Base-by-base conservation (phyloP, 1,284 basidiomycete genomes). In the Ustilago esculenta region DNA sequence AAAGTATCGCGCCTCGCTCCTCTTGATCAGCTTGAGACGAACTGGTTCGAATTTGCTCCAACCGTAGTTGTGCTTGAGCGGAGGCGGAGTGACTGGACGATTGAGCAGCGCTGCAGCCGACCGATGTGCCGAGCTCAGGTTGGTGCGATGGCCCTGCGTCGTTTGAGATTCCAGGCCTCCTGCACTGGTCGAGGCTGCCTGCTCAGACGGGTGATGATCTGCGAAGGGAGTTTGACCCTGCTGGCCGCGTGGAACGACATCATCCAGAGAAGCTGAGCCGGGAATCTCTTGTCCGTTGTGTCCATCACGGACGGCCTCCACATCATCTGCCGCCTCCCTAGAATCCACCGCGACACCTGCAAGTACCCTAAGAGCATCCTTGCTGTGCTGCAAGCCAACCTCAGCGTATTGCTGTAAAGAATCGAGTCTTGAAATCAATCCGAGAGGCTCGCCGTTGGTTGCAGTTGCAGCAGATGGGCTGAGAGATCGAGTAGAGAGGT, bases 1-100 rank as follows among this genome's bases (percentile, higher is more conserved):
- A 35, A 73, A 70, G 55, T 60, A 61, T 23, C 54, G 55, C 7
- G 67, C 67, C 27, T 73, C 67, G 37, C 58, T 59, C 12, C 60
- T 37, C 45, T 71, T 73, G 49, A 73, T 55, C 5, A 73, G 63
- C 36, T 73, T 73, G 27, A 73, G 53, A 17, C 72, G 63, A 5
- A 73, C 55, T 2, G 72, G 72, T 41, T 73, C 72, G 21, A 73
- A 73, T 34, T 72, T 71, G 50, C 63, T 63, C 68, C 68, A 71
- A 24, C 63, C 63, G 20, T 71, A 71, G 44, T 50, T 61, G 44
- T 67, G 58, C 53, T 67, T 71, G 36, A 71, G 63, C 8, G 68
- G 58, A 3, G 67, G 67, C n/a, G 67, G 67, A 5, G 67, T 70
- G 5, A 60, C 45, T 8, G 67, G 61, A 12, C 67, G 56, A n/a